These are phyloP conservation scores for Phlegmacium glaucopus DNA, from an alignment of 768 basidiomycete genomes.

Conservation along the genomic window DNA sequence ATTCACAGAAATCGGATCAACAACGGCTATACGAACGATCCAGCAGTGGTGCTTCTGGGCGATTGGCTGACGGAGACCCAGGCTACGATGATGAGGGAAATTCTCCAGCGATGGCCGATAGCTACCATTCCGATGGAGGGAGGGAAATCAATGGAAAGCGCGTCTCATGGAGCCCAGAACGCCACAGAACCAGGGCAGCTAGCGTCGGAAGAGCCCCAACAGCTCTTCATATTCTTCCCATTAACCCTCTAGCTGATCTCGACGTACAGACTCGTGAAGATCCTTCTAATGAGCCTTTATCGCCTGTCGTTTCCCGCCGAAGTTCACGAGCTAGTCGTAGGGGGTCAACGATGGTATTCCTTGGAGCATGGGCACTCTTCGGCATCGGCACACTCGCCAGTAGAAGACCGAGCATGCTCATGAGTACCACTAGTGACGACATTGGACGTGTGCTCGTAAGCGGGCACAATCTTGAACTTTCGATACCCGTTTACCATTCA, in stretches of 20 bases:
- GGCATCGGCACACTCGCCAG: conserved; percentile 53
- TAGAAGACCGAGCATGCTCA: conserved; percentile 21
- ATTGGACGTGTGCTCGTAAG: conserved; percentile 47
- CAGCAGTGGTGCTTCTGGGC: conserved; percentile 11
- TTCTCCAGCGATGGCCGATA: conserved; percentile 62
- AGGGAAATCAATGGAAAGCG: conserved; percentile 43
- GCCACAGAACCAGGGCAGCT: conserved; percentile 37
- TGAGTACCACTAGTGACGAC: conserved; percentile 26
- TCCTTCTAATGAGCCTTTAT: conserved; percentile 5
- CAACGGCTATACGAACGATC: conserved; percentile 3
- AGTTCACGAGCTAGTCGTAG: conserved; percentile 65
- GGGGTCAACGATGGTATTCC: conserved; percentile 77
- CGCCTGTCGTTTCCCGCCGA: conserved; percentile 22
- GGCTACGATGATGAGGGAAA: conserved; percentile 36
- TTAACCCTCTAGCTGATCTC: conserved; percentile 17
- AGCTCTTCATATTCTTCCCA: conserved; percentile 29
- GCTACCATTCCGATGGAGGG: conserved; percentile 73
- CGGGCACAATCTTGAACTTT: no score
- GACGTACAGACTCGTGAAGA: conserved; percentile 4
- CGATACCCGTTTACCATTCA: conserved; percentile 11
- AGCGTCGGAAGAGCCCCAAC: conserved; percentile 42
- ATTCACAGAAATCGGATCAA: conserved; percentile 7
- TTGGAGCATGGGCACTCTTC: conserved; percentile 74
- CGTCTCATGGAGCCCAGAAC: conserved; percentile 69
- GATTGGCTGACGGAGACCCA: conserved; percentile 10